Conservation (phyloP, 148 eudicot genomes). For the Nepenthes gracilis region DNA sequence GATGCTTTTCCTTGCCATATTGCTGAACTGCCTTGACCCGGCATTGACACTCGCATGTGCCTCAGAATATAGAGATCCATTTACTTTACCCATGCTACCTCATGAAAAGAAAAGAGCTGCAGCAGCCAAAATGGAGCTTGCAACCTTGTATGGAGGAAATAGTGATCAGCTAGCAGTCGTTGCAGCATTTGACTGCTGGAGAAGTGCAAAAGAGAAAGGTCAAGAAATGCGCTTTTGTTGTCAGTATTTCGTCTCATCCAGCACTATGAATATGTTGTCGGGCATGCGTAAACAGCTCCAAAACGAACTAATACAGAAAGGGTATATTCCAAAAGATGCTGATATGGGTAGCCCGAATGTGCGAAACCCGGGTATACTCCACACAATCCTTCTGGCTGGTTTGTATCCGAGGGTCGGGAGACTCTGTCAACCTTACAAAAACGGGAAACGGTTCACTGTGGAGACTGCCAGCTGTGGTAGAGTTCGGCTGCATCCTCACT, state of each 20-base stretch:
- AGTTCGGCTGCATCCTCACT: slow-evolving; percentile 47
- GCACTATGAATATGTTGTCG: slow-evolving; percentile 61
- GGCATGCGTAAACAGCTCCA: slow-evolving; percentile 75
- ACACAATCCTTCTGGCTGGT: slow-evolving; percentile 75
- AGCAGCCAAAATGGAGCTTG: slow-evolving; percentile 64
- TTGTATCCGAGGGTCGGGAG: slow-evolving; percentile 88
- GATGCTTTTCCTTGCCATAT: slow-evolving; percentile 78
- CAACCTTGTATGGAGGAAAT: slow-evolving; percentile 65
- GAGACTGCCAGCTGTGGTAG: slow-evolving; percentile 56
- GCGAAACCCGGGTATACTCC: slow-evolving; percentile 57
- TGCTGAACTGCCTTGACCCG: slow-evolving; percentile 85
- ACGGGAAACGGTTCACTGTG: slow-evolving; percentile 24
- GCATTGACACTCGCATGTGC: slow-evolving; percentile 97
- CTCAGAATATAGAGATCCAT: slow-evolving; percentile 70
- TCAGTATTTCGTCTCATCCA: slow-evolving; percentile 51
- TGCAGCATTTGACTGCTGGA: slow-evolving; percentile 97
- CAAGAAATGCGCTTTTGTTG: slow-evolving; percentile 64
- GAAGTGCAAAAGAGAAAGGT: slow-evolving; percentile 48
- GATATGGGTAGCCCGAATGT: slow-evolving; percentile 55
- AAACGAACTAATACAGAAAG: slow-evolving; percentile 42
- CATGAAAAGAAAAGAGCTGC: slow-evolving; percentile 51
- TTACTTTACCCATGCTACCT: slow-evolving; percentile 73
- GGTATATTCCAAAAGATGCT: slow-evolving; percentile 51
- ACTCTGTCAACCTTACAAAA: slow-evolving; percentile 24
- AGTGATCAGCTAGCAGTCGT: slow-evolving; percentile 88